Base-by-base conservation (phyloP, 2,329 filamentous ascomycete species). In the Allantophomopsis cytisporea region DNA sequence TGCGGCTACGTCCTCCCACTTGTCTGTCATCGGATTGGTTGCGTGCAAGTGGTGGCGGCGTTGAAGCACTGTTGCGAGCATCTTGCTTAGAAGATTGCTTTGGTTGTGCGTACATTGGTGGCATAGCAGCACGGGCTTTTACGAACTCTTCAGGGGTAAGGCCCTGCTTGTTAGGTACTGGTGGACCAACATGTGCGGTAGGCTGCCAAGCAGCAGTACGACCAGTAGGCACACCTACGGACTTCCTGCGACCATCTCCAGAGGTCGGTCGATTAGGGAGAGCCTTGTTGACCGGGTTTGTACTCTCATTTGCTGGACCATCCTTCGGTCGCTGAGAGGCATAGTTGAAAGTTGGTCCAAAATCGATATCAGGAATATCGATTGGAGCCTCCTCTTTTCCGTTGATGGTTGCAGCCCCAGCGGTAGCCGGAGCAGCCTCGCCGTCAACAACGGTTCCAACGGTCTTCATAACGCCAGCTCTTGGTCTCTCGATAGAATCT, bases 91-190 rank as follows among this genome's bases (percentile, higher is more conserved):
- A 76, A 2, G 68, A 62, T 38, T 55, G 54, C 31, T 81, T 70
- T 37, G 71, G 70, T 52, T 85, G 80, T 1, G 65, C 61, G 55
- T 74, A 72, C 32, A 71, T 51, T 13, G 76, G 69, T 13, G 69
- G 65, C 14, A 69, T 65, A 11, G 74, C 66, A 16, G 79, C 80
- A 45, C 85, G 77, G 49, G 89, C 80, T 50, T 86, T 76, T 5
- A 94, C 85, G 60, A 81, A 94, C 50, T 93, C 77, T 55, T 94
- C 85, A 0, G 86, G 70, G 4, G 80, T 83, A 11, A 94, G 54
- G 7, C 60, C 62, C 62, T 46, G 42, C 15, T 35, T 67, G n/a
- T 68, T 66, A 12, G 64, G 57, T 28, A 10, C 23, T 10, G 4
- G 23, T 28, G 23, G 8, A 28, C 23, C 23, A 20, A 64, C 60